Base-by-base conservation (phyloP, 2,329 filamentous ascomycete species). In the Sporothrix luriei region DNA sequence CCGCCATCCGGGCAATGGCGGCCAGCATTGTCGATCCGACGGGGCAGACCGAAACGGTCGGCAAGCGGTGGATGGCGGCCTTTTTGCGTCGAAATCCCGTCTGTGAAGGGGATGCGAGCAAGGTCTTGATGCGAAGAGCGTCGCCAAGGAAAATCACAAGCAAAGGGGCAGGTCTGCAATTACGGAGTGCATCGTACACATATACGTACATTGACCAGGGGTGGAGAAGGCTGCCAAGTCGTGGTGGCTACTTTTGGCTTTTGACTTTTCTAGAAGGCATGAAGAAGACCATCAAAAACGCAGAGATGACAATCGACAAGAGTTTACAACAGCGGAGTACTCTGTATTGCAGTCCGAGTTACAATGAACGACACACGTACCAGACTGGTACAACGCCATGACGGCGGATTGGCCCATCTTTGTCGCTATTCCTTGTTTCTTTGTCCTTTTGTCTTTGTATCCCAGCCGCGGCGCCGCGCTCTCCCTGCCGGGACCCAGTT, bases 91-190 rank as follows among this genome's bases (percentile, higher is more conserved):
- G 43, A 48, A 48, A 48, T 48, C 43, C 43, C 43, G 43, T 48
- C 43, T 48, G 19, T 48, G 16, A 48, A 48, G 16, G 14, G 19
- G 1, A 4, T 4, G 6, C 13, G 43, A 48, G 6, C 43, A 19
- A 48, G 19, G 43, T 48, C 13, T 48, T 48, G 43, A 19, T 48
- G 43, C 43, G 13, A 48, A 19, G 19, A 14, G 43, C 4, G 43
- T 48, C 43, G 16, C 49, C 49, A 52, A 52, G 49, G 43, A 52
- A 13, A 52, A 52, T 52, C 49, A 52, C 49, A 52, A 52, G 49
- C 49, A 52, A 52, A 52, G 0, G 3, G n/a, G 10, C 49, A n/a
- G n/a, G n/a, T n/a, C n/a, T n/a, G n/a, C n/a, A n/a, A n/a, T n/a
- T n/a, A n/a, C n/a, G n/a, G n/a, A n/a, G n/a, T n/a, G n/a, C n/a